Evolutionary conservation across 2,329 filamentous ascomycete genomes (phyloP), one percentile per base, ranked within the genome.

Genomic region (Cladosporium cucumerinum): DNA sequence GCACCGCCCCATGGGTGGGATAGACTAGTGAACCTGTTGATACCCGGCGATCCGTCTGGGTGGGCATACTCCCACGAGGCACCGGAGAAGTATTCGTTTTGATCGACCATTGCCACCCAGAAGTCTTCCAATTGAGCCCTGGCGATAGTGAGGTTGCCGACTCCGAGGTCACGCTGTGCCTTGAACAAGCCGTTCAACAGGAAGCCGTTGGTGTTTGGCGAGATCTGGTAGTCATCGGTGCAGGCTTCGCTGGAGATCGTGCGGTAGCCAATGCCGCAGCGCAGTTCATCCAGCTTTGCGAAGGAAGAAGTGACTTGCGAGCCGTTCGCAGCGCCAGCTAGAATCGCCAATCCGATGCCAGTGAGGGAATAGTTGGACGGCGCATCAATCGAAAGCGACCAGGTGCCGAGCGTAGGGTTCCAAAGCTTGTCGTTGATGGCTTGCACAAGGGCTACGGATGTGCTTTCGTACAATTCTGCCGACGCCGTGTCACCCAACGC

Each of bases 191-290:
- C 75, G 48, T 76, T 70, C 5, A 82, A 74, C 2, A 82, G 70
- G 66, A 82, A 81, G 1, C 79, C 79, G 14, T 75, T 79, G 26
- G 79, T 82, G 68, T 82, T 82, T 12, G 82, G 80, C 3, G 80
- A 81, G 14, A 75, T 63, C 23, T 70, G 36, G 2, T 66, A 69
- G 36, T 81, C 77, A 1, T 71, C 64, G 1, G 68, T 72, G 12
- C 67, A 65, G 1, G 69, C 60, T 8, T 71, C 68, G 23, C 61
- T 66, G 8, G 69, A 72, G 10, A 65, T 64, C n/a, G 73, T 74
- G 61, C 77, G 79, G 67, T 78, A 80, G 2, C 78, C 78, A 1
- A 73, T 68, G 1, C 73, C 74, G n/a, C 77, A 70, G 6, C 69
- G 70, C 2, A 80, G 70, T 1, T 69, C 25, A 5, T 70, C 57